These are phyloP conservation scores for Cladosporium sphaerospermum DNA, from an alignment of 2,329 filamentous ascomycete genomes.

Conservation along the genomic window DNA sequence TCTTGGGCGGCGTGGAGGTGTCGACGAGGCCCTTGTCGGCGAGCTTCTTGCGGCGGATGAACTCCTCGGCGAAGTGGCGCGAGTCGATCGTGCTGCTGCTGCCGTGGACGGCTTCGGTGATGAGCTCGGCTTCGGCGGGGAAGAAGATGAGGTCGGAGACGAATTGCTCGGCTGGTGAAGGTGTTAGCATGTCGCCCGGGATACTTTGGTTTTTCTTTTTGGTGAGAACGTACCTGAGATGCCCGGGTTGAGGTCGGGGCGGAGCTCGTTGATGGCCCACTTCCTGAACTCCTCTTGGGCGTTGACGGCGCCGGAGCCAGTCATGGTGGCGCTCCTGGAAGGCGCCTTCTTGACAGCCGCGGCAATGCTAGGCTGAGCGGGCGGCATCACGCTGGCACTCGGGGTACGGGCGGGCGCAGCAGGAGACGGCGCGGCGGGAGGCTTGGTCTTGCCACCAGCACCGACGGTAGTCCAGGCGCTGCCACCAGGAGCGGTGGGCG, in stretches of 20 bases:
- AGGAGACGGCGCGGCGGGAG: slow-evolving; percentile 51
- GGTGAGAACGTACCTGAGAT: slow-evolving; percentile 54
- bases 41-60: slow-evolving; percentile 83
- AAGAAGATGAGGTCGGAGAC: slow-evolving; percentile 68
- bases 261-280: slow-evolving; percentile 77
- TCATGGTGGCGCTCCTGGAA: slow-evolving; percentile 52
- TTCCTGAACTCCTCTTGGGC: slow-evolving; percentile 91
- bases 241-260: slow-evolving; percentile 62
- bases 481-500: slow-evolving; percentile 40
- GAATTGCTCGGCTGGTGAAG: slow-evolving; percentile 61
- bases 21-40: slow-evolving; percentile 88
- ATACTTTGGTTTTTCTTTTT: background rate
- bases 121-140: slow-evolving; percentile 70
- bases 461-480: slow-evolving; percentile 89
- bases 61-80: slow-evolving; percentile 89
- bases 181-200: slow-evolving; percentile 28
- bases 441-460: slow-evolving; percentile 84
- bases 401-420: slow-evolving; percentile 42
- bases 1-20: slow-evolving; percentile 47
- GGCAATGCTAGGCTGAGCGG: slow-evolving; percentile 24
- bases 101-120: slow-evolving; percentile 84
- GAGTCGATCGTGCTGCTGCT: slow-evolving; percentile 86
- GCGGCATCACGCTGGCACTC: slow-evolving; percentile 38
- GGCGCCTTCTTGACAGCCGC: slow-evolving; percentile 29
- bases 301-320: slow-evolving; percentile 45